Base-by-base conservation (phyloP, 106 monocot genomes). In the Acorus calamus region DNA sequence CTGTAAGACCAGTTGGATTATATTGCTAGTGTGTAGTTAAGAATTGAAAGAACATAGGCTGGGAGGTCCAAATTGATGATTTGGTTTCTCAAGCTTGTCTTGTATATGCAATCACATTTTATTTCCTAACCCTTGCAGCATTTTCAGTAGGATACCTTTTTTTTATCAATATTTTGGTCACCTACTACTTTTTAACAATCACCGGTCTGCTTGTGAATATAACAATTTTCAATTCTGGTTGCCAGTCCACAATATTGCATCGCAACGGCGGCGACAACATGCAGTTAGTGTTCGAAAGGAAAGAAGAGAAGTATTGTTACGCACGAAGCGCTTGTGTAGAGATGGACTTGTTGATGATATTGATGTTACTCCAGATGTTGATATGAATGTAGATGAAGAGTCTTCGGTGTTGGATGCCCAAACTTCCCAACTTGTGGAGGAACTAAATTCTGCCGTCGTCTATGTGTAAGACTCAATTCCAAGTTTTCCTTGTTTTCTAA, bases 301-400 rank as follows among this genome's bases (percentile, higher is more conserved):
- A 79, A 82, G 85, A 81, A 85, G 98, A 69, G 92, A 91, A 67
- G 81, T 78, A 11, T 77, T 98, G 52, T 53, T 98, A 44, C 88
- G 92, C 10, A 70, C 91, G 49, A 98, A 98, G 55, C 91, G 91
- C 44, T 57, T 98, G 48, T 98, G 96, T 61, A 91, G 83, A 65
- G 74, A 83, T 74, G 77, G 70, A 46, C 9, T 79, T 76, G 53
- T 41, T 47, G 64, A 81, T 65, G 75, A 78, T 47, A 60, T 41
- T 75, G 77, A 66, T 8, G 62, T 8, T 68, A 57, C 69, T 57
- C 10, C 50, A 44, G 82, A 85, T 52, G 75, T 74, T 55, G 70
- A 79, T 66, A 92, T 98, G 88, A 46, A 74, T 6, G 59, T 92
- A 61, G 85, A 92, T 65, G 91, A 88, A 75, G 88, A 88, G 61